These are phyloP conservation scores for Rubia peregrina DNA, from an alignment of 305 asterid species.

Conservation along the genomic window DNA sequence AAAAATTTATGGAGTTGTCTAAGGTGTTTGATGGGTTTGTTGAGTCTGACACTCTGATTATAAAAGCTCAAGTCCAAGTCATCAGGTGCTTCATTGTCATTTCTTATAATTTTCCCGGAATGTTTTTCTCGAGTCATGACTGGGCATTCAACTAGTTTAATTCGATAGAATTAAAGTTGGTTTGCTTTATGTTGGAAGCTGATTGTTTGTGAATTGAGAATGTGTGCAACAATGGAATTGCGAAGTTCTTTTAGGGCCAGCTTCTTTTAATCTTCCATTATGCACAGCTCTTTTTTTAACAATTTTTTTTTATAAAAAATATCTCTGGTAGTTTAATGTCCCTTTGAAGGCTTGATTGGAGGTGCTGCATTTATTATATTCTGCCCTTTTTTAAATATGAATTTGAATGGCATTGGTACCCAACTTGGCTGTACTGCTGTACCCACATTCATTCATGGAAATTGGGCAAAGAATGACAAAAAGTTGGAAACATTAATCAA, in stretches of 20 bases:
- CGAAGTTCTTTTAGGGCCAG: neutral
- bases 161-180: neutral
- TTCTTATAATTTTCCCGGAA: neutral
- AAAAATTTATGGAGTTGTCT: conserved; percentile 97
- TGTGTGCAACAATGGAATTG: neutral
- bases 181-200: neutral
- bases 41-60: conserved; percentile 73
- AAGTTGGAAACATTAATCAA: neutral
- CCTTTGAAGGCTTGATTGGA: neutral
- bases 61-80: conserved; percentile 97
- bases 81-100: conserved; percentile 46
- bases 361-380: neutral
- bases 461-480: neutral
- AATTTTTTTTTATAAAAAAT: neutral
- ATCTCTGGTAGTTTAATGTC: neutral
- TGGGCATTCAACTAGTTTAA: neutral
- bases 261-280: neutral
- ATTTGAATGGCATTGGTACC: neutral
- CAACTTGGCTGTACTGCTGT: neutral
- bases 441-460: neutral
- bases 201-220: neutral
- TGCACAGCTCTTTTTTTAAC: neutral
- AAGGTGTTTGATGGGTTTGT: conserved; percentile 83
- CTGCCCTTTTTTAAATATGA: neutral
- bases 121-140: neutral